Evolutionary conservation across 768 basidiomycete species (phyloP), one percentile per base, ranked within the genome.

Genomic region (Auricularia heimuer): DNA sequence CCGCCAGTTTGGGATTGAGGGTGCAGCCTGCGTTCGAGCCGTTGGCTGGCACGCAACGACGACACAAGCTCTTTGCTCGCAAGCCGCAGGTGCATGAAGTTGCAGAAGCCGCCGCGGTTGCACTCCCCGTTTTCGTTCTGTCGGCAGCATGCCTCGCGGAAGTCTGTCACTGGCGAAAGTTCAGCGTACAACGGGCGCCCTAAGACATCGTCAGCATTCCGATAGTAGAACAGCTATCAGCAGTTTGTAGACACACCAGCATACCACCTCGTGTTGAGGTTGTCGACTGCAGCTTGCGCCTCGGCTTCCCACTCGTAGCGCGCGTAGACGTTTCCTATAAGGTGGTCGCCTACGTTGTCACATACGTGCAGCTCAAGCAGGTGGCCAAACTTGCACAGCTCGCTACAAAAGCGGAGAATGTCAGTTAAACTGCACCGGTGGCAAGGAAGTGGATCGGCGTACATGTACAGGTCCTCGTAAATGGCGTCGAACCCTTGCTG

Each of bases 51-150:
- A 18, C 86, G 84, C 63, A 98, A 78, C 7, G 88, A 85, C 54
- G 83, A 84, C 2, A 92, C 89, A 12, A 97, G 83, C 11, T 92
- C 86, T 72, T 89, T 86, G 36, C 93, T 90, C 3, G 95, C 91
- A 24, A 93, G 82, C 14, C 92, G 87, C 39, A 98, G 80, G 78
- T 98, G 95, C 93, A 98, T 97, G 73, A 99, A 99, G 76, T 99
- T 98, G 77, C 96, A 98, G 79, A 97, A 98, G 2, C 94, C 94
- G 36, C 96, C 97, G 54, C 97, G 88, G 71, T 96, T 96, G 76
- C 97, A 99, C 76, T 96, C 92, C 7, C 97, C 97, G 70, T 98
- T 90, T 75, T 99, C 97, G 71, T 99, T 98, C 76, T 99, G 97
- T 60, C 97, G 85, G 75, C 97, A 99, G 74, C 97, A 99, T 0